Evolutionary conservation across 768 basidiomycete species (phyloP).

Genomic region (Multifurca ochricompacta): DNA sequence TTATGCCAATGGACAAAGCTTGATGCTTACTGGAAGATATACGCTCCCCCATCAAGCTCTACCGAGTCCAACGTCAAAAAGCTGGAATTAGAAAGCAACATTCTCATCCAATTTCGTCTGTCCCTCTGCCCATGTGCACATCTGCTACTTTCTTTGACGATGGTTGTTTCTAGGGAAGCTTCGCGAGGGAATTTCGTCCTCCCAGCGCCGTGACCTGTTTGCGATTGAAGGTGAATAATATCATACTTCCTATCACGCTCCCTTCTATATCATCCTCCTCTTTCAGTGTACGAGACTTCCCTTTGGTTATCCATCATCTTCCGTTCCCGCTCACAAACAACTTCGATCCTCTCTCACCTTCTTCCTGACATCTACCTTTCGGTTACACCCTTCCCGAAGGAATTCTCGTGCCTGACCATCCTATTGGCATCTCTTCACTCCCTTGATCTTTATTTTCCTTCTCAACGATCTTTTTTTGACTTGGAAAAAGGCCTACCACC

Average conservation of each 20-base stretch:
- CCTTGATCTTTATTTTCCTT: constrained; percentile 53
- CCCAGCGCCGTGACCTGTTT: constrained; percentile 51
- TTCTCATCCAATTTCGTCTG: constrained; percentile 69
- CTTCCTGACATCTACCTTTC: constrained; percentile 41
- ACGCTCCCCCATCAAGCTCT: constrained; percentile 22
- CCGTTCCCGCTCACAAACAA: constrained; percentile 51
- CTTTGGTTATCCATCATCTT: constrained; percentile 58
- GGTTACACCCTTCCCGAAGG: constrained; percentile 22
- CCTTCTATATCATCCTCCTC: not conserved
- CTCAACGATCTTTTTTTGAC: constrained; percentile 49
- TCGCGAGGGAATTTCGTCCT: constrained; percentile 62
- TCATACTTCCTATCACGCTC: not conserved
- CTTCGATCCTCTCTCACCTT: constrained; percentile 53
- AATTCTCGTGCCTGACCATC: constrained; percentile 27
- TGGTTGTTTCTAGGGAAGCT: constrained; percentile 51
- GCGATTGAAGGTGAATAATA: constrained; percentile 52
- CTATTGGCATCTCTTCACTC: constrained; percentile 52
- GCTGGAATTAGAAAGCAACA: constrained; percentile 54
- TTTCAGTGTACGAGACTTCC: constrained; percentile 65
- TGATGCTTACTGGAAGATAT: constrained; percentile 37
- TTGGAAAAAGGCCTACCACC: constrained; percentile 36
- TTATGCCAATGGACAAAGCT: constrained; percentile 32
- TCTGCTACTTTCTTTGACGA: not conserved
- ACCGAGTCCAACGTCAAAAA: constrained; percentile 24
- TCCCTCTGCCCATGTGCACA: constrained; percentile 9